Percentiles rank a stretch among this genome's conserved stretches.
Evolutionary conservation across 495 filamentous ascomycete species (phyloP).

Genomic region (Staphylotrichum tortipilum): DNA sequence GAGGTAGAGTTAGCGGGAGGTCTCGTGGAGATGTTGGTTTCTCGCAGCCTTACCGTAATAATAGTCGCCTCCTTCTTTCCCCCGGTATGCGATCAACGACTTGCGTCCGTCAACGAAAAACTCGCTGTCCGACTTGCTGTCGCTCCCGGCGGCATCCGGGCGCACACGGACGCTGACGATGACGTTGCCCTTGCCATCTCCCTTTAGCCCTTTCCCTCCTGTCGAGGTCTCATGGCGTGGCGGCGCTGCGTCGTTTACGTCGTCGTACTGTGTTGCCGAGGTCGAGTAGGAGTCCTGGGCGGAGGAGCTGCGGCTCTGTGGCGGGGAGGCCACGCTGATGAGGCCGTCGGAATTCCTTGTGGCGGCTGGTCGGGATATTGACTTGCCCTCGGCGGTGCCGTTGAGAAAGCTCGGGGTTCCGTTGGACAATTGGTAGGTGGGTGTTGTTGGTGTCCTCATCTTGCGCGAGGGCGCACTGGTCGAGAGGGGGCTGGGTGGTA

Average conservation of each 20-base stretch:
- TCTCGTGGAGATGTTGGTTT: background rate
- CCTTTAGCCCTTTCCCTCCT: constrained; percentile 40
- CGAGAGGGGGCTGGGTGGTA: constrained; percentile 53
- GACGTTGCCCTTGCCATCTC: constrained; percentile 85
- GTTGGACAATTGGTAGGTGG: constrained; percentile 34
- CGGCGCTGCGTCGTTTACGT: constrained; percentile 46
- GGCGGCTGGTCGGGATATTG: constrained; percentile 49
- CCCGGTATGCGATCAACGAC: constrained; percentile 71
- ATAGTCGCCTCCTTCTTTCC: constrained; percentile 86
- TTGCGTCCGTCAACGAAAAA: constrained; percentile 87
- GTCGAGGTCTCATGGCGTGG: constrained; percentile 28
- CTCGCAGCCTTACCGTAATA: constrained; percentile 62
- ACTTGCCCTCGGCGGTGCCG: constrained; percentile 66
- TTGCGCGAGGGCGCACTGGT: constrained; percentile 36
- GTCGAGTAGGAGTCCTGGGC: constrained; percentile 86
- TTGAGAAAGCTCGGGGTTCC: constrained; percentile 67
- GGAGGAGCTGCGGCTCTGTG: constrained; percentile 81
- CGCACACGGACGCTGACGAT: constrained; percentile 90
- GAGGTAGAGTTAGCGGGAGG: background rate
- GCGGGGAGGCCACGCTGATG: constrained; percentile 65
- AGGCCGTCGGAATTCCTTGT: constrained; percentile 60
- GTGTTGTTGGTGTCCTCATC: constrained; percentile 31
- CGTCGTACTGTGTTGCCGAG: constrained; percentile 80
- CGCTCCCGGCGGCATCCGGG: constrained; percentile 60
- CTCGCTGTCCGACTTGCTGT: constrained; percentile 61